phyloP scores from a whole-genome alignment of 2,329 filamentous ascomycete genomes.

The Paecilomyces formosus region DNA sequence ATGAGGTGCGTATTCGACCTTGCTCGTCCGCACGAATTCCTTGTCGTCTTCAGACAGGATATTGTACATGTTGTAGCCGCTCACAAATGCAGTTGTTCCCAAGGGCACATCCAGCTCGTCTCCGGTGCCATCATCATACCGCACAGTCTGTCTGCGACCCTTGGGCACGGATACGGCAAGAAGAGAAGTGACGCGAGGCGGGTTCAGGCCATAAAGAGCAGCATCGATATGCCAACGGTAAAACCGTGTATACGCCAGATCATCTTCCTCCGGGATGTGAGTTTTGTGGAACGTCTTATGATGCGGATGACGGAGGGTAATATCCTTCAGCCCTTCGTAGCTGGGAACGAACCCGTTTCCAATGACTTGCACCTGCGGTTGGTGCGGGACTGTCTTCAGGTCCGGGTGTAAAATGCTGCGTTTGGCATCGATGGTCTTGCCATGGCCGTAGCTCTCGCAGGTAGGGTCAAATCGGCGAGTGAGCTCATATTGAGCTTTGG shows the following conservation, averaged over 20 bases:
- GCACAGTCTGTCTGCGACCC: slow-evolving; percentile 57
- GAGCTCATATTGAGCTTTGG: slow-evolving; percentile 65
- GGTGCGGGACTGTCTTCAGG: slow-evolving; percentile 70
- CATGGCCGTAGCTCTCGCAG: slow-evolving; percentile 62
- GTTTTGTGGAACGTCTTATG: slow-evolving; percentile 69
- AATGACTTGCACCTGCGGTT: slow-evolving; percentile 74
- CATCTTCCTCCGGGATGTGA: slow-evolving; percentile 54
- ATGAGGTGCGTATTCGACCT: slow-evolving; percentile 68
- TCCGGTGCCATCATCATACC: slow-evolving; percentile 64
- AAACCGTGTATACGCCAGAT: slow-evolving; percentile 52
- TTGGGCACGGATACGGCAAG: slow-evolving; percentile 66
- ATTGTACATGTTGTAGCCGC: slow-evolving; percentile 64
- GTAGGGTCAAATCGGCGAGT: slow-evolving; percentile 66
- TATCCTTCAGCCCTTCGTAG: slow-evolving; percentile 64
- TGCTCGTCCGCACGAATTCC: slow-evolving; percentile 58
- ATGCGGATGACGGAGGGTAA: slow-evolving; percentile 66
- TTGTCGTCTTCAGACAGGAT: slow-evolving; percentile 58
- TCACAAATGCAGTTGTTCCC: slow-evolving; percentile 70
- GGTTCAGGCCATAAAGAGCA: slow-evolving; percentile 66
- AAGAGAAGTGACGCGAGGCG: slow-evolving; percentile 64
- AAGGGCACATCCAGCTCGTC: slow-evolving; percentile 62
- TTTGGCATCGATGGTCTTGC: slow-evolving; percentile 63
- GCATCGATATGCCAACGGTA: slow-evolving; percentile 79
- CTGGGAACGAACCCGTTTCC: slow-evolving; percentile 63
- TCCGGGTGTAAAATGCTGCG: slow-evolving; percentile 66